Conservation (phyloP, 768 basidiomycete species). For the Auriscalpium vulgare region DNA sequence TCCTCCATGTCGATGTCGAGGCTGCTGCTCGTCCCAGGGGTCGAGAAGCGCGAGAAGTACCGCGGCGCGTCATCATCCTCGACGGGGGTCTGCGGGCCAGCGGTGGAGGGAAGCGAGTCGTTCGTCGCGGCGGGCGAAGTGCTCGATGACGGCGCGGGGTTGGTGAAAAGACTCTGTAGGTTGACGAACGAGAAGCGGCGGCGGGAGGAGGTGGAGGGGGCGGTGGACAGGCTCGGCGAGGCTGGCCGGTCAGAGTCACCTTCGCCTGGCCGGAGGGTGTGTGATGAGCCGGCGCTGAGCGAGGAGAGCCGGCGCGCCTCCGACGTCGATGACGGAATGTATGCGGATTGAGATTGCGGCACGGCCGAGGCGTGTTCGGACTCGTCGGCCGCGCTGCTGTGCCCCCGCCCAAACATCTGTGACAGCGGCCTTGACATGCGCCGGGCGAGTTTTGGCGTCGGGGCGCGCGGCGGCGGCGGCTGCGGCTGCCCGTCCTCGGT, state of each 20-base stretch:
- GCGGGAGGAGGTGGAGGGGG: constrained; percentile 20
- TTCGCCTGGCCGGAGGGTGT: constrained; percentile 4
- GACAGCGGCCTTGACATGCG: constrained; percentile 21
- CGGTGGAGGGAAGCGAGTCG: constrained; percentile 1
- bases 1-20: neutral
- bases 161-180: constrained; percentile 25
- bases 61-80: neutral
- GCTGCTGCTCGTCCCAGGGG: neutral
- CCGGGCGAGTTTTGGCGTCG: constrained; percentile 12
- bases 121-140: neutral
- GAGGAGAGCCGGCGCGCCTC: neutral
- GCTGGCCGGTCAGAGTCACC: constrained; percentile 3
- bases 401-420: constrained; percentile 21
- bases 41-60: neutral
- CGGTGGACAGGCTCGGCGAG: constrained; percentile 18
- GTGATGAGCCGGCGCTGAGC: neutral
- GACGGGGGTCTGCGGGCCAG: neutral
- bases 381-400: constrained; percentile 1
- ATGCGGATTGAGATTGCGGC: constrained; percentile 8
- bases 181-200: constrained; percentile 26
- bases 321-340: neutral
- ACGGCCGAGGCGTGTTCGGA: neutral
- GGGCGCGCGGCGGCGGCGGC: constrained; percentile 14
- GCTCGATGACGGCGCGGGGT: constrained; percentile 6
- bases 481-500: constrained; percentile 9